Evolutionary conservation across 2,329 filamentous ascomycete species (phyloP).

Genomic region (Bipolaris gigantea): DNA sequence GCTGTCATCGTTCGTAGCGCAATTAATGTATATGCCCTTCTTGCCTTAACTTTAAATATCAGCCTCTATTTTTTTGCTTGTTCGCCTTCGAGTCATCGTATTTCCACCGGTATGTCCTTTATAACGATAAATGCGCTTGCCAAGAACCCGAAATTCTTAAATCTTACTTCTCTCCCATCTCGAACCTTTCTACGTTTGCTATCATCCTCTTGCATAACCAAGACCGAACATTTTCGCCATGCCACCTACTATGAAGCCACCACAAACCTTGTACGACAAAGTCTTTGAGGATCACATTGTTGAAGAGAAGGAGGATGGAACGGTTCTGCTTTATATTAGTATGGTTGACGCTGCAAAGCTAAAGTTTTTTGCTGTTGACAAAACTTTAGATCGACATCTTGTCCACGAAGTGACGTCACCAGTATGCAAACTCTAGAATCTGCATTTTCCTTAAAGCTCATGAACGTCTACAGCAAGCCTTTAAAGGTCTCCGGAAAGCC

Average conservation of each 20-base stretch:
- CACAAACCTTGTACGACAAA: slow-evolving; percentile 95
- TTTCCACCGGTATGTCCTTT: too few relatives aligned
- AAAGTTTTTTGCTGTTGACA: slow-evolving; percentile 25
- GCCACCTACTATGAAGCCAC: slow-evolving; percentile 71
- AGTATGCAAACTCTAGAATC: slow-evolving; percentile 51
- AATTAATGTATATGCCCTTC: too few relatives aligned
- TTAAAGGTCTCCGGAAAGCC: slow-evolving; percentile 91
- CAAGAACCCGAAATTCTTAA: too few relatives aligned
- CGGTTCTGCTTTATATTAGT: slow-evolving; percentile 91
- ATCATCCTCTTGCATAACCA: slow-evolving; percentile 22
- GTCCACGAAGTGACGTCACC: slow-evolving; percentile 99
- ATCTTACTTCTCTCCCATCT: too few relatives aligned
- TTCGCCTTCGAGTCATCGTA: too few relatives aligned
- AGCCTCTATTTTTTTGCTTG: too few relatives aligned
- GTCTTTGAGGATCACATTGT: slow-evolving; percentile 93
- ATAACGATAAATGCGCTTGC: too few relatives aligned
- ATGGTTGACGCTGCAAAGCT: slow-evolving; percentile 39
- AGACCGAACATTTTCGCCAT: slow-evolving; percentile 55
- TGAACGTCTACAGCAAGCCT: slow-evolving; percentile 72
- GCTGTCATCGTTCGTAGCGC: too few relatives aligned
- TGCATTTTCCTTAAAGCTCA: slow-evolving; percentile 12
- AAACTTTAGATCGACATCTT: slow-evolving; percentile 76
- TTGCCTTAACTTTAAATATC: too few relatives aligned
- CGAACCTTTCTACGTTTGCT: too few relatives aligned
- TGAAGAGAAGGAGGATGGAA: slow-evolving; percentile 92